phyloP scores from a whole-genome alignment of 225 moss, liverwort and hornwort genomes.

The Physcomitrium patens region DNA sequence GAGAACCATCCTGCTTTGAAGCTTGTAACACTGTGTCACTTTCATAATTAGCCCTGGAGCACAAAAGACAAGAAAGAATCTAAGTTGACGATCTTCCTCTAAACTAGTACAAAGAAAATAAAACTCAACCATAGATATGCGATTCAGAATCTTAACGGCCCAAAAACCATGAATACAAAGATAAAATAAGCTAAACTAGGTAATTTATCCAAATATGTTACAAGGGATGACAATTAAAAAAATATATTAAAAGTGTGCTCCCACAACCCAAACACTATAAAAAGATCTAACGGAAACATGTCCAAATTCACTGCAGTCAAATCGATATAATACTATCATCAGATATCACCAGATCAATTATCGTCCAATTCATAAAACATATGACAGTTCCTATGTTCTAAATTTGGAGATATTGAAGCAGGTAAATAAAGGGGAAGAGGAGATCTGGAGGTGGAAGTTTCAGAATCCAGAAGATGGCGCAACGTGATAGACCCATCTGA shows the following conservation, averaged over 20 bases:
- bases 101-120: not conserved
- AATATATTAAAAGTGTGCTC: not conserved
- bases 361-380: no score
- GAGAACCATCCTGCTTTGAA: slow-evolving; percentile 64
- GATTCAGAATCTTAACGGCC: slow-evolving; percentile 13
- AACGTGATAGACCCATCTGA: no score
- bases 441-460: no score
- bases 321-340: no score
- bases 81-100: slow-evolving; percentile 15
- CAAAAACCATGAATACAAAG: not conserved
- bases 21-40: slow-evolving; percentile 50
- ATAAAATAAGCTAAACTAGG: not conserved
- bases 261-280: not conserved
- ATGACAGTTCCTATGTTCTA: no score
- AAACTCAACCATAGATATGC: slow-evolving; percentile 9
- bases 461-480: no score
- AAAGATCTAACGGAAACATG: no score
- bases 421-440: no score
- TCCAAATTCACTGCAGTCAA: no score
- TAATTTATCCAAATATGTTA: not conserved
- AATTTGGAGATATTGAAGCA: no score
- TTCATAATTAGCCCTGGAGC: slow-evolving; percentile 70
- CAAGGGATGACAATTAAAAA: not conserved
- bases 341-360: no score
- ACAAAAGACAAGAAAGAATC: slow-evolving; percentile 6